phyloP scores from a whole-genome alignment of 352 stramenopile genomes.

The Globisporangium radiosum region DNA sequence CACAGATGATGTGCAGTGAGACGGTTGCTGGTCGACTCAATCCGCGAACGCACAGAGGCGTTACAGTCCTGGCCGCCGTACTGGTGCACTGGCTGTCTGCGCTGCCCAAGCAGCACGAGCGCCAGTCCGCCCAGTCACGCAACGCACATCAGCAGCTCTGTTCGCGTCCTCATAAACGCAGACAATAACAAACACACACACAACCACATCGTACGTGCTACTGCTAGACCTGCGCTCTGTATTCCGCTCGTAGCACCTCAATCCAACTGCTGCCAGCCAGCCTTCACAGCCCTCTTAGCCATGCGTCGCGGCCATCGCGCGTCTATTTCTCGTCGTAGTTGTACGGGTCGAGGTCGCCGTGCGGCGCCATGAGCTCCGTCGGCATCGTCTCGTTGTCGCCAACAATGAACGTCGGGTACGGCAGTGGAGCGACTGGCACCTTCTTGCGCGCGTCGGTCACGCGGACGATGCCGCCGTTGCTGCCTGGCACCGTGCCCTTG shows the following conservation, averaged over 20 bases:
- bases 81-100: too few relatives aligned
- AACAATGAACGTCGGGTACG: slow-evolving; percentile 78
- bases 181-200: neutral
- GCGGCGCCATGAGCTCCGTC: slow-evolving; percentile 67
- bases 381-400: slow-evolving; percentile 41
- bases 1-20: too few relatives aligned
- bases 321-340: slow-evolving; percentile 83
- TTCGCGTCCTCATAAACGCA: neutral
- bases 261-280: neutral
- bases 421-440: slow-evolving; percentile 42
- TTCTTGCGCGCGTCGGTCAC: slow-evolving; percentile 88
- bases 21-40: too few relatives aligned
- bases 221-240: neutral
- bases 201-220: neutral
- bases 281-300: too few relatives aligned
- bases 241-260: neutral
- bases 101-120: too few relatives aligned
- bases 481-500: slow-evolving; percentile 89
- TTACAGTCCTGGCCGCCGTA: too few relatives aligned
- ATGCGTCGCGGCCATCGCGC: neutral
- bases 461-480: slow-evolving; percentile 81
- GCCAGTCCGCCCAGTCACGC: too few relatives aligned
- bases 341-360: slow-evolving; percentile 74
- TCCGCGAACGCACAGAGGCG: too few relatives aligned
- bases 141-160: too few relatives aligned